Percentiles rank a stretch among this genome's conserved stretches.
Evolutionary conservation across 139 green algal species (phyloP).

Genomic region (Yamagishiella unicocca): DNA sequence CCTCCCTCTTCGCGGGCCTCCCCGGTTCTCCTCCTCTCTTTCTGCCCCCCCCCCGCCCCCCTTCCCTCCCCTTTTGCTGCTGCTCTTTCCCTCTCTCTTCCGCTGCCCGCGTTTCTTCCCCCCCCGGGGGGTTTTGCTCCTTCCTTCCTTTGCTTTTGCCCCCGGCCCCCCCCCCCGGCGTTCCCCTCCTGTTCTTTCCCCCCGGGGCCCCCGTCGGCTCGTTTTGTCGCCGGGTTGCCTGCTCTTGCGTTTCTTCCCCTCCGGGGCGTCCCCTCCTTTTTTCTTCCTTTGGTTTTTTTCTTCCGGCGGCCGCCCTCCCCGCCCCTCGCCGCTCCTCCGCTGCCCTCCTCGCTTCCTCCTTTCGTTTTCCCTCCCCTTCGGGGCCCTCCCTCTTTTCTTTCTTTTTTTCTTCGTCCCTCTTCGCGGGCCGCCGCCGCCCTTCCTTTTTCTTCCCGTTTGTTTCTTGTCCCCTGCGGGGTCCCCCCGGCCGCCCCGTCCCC

Average conservation of each 20-base stretch:
- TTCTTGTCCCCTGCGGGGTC: background rate
- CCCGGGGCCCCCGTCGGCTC: background rate
- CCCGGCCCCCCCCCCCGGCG: too few relatives aligned
- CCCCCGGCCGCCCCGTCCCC: too few relatives aligned
- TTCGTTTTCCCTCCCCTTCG: background rate
- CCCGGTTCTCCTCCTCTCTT: background rate
- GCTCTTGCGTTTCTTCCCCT: background rate
- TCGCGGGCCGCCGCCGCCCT: too few relatives aligned
- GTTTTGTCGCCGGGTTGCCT: too few relatives aligned
- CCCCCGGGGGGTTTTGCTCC: too few relatives aligned
- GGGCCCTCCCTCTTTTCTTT: background rate
- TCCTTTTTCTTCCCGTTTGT: background rate
- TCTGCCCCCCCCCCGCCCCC: too few relatives aligned
- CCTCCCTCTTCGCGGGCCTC: background rate
- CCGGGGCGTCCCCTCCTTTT: background rate
- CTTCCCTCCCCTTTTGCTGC: background rate
- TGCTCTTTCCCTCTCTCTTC: background rate
- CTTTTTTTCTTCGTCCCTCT: background rate
- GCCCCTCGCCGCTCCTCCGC: too few relatives aligned
- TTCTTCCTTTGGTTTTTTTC: background rate
- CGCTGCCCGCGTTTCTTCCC: background rate
- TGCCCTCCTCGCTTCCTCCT: too few relatives aligned
- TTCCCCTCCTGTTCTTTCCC: background rate
- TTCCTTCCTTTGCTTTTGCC: background rate
- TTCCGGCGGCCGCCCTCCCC: background rate